phyloP scores from a whole-genome alignment of 345 rosid species.

The Syzygium oleosum region DNA sequence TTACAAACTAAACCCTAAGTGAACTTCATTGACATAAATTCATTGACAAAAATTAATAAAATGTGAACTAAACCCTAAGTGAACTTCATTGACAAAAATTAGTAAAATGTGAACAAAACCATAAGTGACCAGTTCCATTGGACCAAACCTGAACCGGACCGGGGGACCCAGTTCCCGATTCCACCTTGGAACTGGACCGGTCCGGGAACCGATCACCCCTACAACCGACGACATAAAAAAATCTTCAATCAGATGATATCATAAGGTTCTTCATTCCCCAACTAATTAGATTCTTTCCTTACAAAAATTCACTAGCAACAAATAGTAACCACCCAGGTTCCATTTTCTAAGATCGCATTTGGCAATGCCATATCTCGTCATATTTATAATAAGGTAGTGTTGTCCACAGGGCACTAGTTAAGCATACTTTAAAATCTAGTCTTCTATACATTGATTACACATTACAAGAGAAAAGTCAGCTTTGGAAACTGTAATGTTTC shows the following conservation, averaged over 20 bases:
- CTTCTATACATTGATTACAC: neutral
- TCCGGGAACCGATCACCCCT: no score
- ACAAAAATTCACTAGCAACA: neutral
- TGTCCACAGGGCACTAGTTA: neutral
- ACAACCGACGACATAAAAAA: neutral
- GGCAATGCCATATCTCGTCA: neutral
- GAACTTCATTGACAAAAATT: no score
- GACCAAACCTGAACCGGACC: no score
- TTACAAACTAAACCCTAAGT: no score
- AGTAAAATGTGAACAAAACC: no score
- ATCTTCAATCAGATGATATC: neutral
- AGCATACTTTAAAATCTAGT: neutral
- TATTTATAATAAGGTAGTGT: neutral
- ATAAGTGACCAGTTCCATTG: no score
- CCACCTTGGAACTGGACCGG: no score
- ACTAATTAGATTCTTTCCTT: neutral
- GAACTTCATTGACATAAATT: no score
- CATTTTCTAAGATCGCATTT: neutral
- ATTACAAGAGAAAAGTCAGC: neutral
- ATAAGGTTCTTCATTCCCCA: neutral
- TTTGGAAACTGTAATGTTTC: neutral
- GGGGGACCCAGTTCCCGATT: no score
- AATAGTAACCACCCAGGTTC: neutral
- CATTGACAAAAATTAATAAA: no score
- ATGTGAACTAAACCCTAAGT: no score